phyloP scores from a whole-genome alignment of 2,329 filamentous ascomycete genomes.

The Hymenoscyphus repandus region DNA sequence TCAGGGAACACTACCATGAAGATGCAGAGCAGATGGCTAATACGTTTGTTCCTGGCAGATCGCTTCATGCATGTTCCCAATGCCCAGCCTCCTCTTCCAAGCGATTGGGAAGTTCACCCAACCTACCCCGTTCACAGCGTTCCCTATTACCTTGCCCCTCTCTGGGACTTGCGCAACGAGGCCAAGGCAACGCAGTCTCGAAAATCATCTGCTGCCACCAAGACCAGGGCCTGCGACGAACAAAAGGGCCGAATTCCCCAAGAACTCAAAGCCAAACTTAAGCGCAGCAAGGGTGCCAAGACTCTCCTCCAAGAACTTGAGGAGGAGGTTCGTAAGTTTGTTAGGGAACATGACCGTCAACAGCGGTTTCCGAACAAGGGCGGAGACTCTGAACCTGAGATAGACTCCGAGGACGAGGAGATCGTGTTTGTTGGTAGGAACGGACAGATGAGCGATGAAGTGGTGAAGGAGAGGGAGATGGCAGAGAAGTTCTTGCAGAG shows the following conservation, averaged over 20 bases:
- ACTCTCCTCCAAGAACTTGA: slow-evolving; percentile 79
- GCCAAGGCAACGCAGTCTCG: slow-evolving; percentile 13
- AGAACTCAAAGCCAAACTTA: slow-evolving; percentile 74
- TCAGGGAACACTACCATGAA: background rate
- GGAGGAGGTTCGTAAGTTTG: slow-evolving; percentile 73
- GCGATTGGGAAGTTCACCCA: slow-evolving; percentile 78
- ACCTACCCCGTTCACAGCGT: slow-evolving; percentile 74
- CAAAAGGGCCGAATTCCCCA: slow-evolving; percentile 62
- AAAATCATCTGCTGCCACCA: slow-evolving; percentile 32
- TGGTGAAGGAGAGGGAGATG: slow-evolving; percentile 48
- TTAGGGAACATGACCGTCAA: slow-evolving; percentile 53
- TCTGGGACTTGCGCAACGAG: slow-evolving; percentile 67
- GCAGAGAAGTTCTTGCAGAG: slow-evolving; percentile 48
- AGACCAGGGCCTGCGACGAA: slow-evolving; percentile 23
- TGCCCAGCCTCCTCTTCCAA: slow-evolving; percentile 72
- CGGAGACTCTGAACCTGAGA: slow-evolving; percentile 34
- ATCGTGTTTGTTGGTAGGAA: slow-evolving; percentile 80
- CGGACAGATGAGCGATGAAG: slow-evolving; percentile 50
- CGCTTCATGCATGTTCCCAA: slow-evolving; percentile 82
- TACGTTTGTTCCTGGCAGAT: slow-evolving; percentile 46
- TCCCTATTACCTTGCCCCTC: slow-evolving; percentile 82
- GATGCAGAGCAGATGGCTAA: background rate
- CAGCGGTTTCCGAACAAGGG: slow-evolving; percentile 36
- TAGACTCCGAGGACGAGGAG: slow-evolving; percentile 68
- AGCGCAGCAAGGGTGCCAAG: slow-evolving; percentile 71